Evolutionary conservation across 177 flowering plant species (phyloP).

Genomic region (Vitis hybrid): DNA sequence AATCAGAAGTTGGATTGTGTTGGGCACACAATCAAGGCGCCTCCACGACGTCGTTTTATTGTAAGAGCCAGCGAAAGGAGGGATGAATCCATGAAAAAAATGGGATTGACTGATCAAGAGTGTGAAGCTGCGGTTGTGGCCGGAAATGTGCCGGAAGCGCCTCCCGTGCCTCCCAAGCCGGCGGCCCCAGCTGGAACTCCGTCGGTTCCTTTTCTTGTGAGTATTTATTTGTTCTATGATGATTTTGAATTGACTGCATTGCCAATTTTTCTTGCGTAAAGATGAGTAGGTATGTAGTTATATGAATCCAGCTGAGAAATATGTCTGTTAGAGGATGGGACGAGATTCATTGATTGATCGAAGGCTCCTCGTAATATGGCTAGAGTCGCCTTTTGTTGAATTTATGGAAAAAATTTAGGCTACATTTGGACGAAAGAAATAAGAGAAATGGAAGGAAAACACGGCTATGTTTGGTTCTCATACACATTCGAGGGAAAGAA

Average conservation of each 20-base stretch:
- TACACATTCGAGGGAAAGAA: no score
- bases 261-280: no score
- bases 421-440: no score
- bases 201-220: constrained; percentile 62
- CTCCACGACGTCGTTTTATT: constrained; percentile 13
- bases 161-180: constrained; percentile 68
- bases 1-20: constrained; percentile 19
- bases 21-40: constrained; percentile 5
- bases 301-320: no score
- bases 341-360: no score
- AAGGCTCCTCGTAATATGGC: no score
- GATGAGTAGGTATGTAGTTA: no score
- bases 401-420: no score
- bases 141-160: constrained; percentile 78
- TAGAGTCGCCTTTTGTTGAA: no score
- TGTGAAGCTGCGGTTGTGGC: constrained; percentile 94
- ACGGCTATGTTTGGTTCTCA: no score
- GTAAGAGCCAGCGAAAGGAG: constrained; percentile 45
- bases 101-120: constrained; percentile 58
- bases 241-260: not conserved
- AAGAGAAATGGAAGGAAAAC: no score
- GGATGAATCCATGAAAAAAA: constrained; percentile 34
- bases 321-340: no score
- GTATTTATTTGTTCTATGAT: constrained; percentile 11
- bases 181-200: constrained; percentile 88